Conservation (phyloP, 2,329 filamentous ascomycete genomes). For the Seiridium unicorne region DNA sequence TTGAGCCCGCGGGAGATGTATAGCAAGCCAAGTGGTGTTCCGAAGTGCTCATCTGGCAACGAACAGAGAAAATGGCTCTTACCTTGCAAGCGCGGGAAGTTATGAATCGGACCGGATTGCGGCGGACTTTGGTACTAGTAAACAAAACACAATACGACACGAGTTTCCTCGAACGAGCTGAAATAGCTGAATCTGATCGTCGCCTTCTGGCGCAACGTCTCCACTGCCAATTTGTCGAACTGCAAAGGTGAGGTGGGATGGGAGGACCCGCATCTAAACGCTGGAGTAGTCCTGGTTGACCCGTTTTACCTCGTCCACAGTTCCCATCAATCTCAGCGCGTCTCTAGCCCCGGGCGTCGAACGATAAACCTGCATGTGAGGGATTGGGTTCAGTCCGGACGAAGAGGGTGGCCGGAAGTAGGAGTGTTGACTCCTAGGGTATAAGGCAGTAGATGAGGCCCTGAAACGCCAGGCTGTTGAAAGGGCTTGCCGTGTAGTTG, state of each 20-base stretch:
- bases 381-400: not conserved
- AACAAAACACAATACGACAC: not conserved
- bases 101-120: not conserved
- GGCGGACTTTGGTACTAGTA: not conserved
- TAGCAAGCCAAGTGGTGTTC: no score
- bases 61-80: not conserved
- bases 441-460: not conserved
- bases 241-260: conserved; percentile 5
- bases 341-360: not conserved
- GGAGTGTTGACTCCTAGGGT: no score
- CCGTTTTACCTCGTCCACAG: not conserved
- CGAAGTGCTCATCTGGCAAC: not conserved
- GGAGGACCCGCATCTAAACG: not conserved
- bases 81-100: not conserved
- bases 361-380: not conserved
- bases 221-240: conserved; percentile 7
- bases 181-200: conserved; percentile 9
- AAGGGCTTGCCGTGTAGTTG: not conserved
- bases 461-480: not conserved
- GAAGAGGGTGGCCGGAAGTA: no score
- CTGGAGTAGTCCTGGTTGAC: not conserved
- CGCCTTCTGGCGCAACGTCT: conserved; percentile 7
- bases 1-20: not conserved
- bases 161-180: not conserved
- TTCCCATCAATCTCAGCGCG: not conserved